Percentiles rank a stretch among this genome's conserved stretches.
phyloP scores from a whole-genome alignment of 306 rosid genomes.

The Sesbania bispinosa region DNA sequence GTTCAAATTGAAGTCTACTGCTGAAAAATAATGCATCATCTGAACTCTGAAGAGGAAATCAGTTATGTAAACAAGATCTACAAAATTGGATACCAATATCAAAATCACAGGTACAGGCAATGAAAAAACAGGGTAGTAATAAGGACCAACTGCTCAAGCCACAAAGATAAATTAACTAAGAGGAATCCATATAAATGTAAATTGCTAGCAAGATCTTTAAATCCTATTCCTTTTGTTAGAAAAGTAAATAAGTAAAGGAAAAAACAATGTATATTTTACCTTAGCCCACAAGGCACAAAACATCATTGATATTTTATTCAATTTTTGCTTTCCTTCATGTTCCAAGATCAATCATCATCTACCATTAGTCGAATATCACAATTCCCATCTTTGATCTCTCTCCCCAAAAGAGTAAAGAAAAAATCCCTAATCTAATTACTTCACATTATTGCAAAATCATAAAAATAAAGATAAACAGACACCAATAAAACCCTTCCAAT shows the following conservation, averaged over 20 bases:
- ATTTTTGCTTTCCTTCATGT: constrained; percentile 2
- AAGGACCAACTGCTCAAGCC: constrained; percentile 9
- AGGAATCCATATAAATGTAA: constrained; percentile 11
- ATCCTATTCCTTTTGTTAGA: not conserved
- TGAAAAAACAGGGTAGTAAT: not conserved
- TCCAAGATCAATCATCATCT: not conserved
- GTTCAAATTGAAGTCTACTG: constrained; percentile 18
- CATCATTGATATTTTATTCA: not conserved
- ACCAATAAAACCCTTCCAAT: constrained; percentile 3
- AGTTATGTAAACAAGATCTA: constrained; percentile 17
- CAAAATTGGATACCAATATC: constrained; percentile 12
- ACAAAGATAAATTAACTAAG: constrained; percentile 14
- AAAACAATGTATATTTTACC: not conserved
- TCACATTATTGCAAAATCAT: constrained; percentile 1
- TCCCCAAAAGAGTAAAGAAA: not conserved
- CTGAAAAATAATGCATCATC: constrained; percentile 1
- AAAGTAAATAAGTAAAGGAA: not conserved
- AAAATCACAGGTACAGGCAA: constrained; percentile 15
- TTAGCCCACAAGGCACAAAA: not conserved
- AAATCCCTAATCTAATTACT: not conserved
- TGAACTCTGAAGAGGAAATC: constrained; percentile 7
- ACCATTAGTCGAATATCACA: constrained; percentile 2
- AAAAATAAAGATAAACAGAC: constrained; percentile 2
- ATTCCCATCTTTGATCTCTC: not conserved
- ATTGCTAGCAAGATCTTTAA: constrained; percentile 17